These are phyloP conservation scores for Corylus americana DNA, from an alignment of 306 rosid species.

Conservation along the genomic window DNA sequence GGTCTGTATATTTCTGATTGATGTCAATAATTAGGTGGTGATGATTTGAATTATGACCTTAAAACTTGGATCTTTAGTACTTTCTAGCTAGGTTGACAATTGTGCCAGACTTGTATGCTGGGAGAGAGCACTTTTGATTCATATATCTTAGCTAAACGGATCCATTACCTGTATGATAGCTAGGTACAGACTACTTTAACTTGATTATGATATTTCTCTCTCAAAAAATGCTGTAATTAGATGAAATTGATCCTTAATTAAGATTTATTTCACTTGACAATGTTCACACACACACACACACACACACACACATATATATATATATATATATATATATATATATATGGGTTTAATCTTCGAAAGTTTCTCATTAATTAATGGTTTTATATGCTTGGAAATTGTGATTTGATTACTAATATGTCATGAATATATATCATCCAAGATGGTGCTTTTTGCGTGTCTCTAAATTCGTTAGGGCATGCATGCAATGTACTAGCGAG, in stretches of 20 bases:
- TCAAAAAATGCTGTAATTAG: too few relatives aligned
- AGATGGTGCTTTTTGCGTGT: neutral
- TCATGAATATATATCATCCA: neutral
- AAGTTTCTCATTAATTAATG: neutral
- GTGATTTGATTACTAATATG: neutral
- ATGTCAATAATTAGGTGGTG: neutral
- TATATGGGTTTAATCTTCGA: neutral
- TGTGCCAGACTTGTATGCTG: neutral
- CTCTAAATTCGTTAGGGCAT: neutral
- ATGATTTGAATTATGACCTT: neutral
- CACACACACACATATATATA: too few relatives aligned
- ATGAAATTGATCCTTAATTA: too few relatives aligned
- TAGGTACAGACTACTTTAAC: too few relatives aligned
- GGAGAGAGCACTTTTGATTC: neutral
- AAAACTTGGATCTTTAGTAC: neutral
- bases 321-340: too few relatives aligned
- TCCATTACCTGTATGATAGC: too few relatives aligned
- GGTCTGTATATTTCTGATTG: too few relatives aligned
- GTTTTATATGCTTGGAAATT: neutral
- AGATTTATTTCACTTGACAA: neutral
- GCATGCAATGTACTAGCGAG: neutral
- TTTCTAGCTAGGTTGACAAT: neutral
- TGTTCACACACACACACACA: too few relatives aligned
- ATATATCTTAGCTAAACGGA: too few relatives aligned
- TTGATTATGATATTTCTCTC: neutral